Evolutionary conservation across 495 filamentous ascomycete species (phyloP).

Genomic region (Penicillium macrosclerotiorum): DNA sequence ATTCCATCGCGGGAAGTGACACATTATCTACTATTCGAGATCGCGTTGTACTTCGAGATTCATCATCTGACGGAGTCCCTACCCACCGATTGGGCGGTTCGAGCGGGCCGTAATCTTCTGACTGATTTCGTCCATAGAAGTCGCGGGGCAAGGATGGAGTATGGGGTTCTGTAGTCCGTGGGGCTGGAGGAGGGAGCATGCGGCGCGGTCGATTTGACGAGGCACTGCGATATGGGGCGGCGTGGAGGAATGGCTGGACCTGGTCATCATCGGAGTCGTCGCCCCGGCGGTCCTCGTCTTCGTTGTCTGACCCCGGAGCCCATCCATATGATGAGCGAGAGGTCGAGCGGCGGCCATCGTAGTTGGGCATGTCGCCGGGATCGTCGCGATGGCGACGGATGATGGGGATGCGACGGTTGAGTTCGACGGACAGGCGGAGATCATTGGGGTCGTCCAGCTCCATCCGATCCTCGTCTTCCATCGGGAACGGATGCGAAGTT

Average conservation of each 20-base stretch:
- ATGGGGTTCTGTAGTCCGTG: too few relatives aligned
- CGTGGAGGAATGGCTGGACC: constrained; percentile 28
- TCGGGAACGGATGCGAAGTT: constrained; percentile 18
- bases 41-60: too few relatives aligned
- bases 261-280: constrained; percentile 34
- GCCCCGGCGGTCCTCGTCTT: constrained; percentile 36
- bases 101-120: too few relatives aligned
- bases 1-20: too few relatives aligned
- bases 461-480: constrained; percentile 41
- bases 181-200: too few relatives aligned
- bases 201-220: constrained; percentile 26
- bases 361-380: constrained; percentile 34
- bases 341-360: constrained; percentile 49
- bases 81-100: too few relatives aligned
- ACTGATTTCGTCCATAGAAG: too few relatives aligned
- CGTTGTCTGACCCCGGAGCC: constrained; percentile 56
- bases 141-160: too few relatives aligned
- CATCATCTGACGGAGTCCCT: too few relatives aligned
- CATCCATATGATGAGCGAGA: constrained; percentile 57
- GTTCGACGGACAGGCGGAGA: constrained; percentile 33
- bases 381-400: constrained; percentile 35
- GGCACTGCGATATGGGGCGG: constrained; percentile 28
- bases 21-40: too few relatives aligned
- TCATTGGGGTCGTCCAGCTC: constrained; percentile 39
- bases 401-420: constrained; percentile 45